Conservation (phyloP, 2,329 filamentous ascomycete species). For the Colletotrichum sp. region DNA sequence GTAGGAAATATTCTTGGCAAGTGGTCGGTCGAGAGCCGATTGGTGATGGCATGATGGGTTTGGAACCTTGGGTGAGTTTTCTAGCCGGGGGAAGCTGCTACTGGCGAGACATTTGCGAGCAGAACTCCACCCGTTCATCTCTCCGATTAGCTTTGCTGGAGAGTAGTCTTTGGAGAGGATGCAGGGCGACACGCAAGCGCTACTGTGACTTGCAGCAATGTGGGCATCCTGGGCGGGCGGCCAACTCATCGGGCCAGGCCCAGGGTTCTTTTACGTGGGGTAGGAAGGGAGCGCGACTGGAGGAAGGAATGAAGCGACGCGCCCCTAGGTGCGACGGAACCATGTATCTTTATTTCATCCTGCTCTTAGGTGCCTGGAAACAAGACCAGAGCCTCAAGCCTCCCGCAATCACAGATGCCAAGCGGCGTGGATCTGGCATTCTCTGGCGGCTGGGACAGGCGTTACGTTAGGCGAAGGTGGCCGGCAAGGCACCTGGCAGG, state of each 20-base stretch:
- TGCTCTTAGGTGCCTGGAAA: not conserved
- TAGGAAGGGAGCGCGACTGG: not conserved
- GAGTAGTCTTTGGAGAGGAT: not conserved
- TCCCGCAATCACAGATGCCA: slow-evolving; percentile 1
- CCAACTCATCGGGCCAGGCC: slow-evolving; percentile 11
- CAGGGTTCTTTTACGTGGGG: not conserved
- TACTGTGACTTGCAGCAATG: slow-evolving; percentile 13
- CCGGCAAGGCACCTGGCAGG: not conserved
- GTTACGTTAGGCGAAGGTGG: not conserved
- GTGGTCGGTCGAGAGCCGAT: not conserved
- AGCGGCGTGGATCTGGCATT: slow-evolving; percentile 15
- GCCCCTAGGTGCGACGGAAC: not conserved
- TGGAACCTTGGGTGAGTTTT: not conserved
- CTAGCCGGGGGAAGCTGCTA: not conserved
- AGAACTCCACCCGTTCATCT: slow-evolving; percentile 16
- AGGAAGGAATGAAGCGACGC: not conserved
- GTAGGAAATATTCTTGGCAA: not conserved
- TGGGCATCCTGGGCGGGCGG: slow-evolving; percentile 1
- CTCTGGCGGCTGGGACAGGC: not conserved
- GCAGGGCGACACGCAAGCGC: slow-evolving; percentile 7
- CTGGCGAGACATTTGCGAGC: not conserved
- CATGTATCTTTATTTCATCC: not conserved
- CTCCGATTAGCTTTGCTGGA: slow-evolving; percentile 13
- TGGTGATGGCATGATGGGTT: not conserved
- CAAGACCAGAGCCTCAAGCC: not conserved